Evolutionary conservation across 1,284 basidiomycete species (phyloP).

Genomic region (Austroboletus novae-zelandiae): DNA sequence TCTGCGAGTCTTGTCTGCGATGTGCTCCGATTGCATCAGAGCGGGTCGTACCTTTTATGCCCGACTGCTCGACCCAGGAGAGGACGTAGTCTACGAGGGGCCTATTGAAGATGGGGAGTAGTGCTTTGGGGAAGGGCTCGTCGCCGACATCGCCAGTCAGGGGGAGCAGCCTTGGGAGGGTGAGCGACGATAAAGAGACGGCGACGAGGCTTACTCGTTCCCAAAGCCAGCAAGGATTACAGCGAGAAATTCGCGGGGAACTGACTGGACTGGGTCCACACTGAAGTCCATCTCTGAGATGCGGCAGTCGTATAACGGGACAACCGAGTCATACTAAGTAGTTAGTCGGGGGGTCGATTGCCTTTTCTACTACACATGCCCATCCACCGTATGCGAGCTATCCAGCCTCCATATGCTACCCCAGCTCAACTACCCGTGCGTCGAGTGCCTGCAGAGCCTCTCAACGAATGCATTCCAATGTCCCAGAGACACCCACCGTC

Average conservation of each 20-base stretch:
- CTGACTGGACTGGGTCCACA: slow-evolving; percentile 47
- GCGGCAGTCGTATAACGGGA: neutral
- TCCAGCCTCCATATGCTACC: neutral
- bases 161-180: slow-evolving; percentile 57
- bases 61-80: slow-evolving; percentile 84
- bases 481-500: slow-evolving; percentile 16
- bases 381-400: neutral
- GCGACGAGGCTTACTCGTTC: slow-evolving; percentile 59
- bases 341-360: slow-evolving; percentile 7
- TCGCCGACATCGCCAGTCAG: slow-evolving; percentile 73
- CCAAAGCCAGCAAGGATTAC: slow-evolving; percentile 86
- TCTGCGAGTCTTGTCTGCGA: slow-evolving; percentile 46
- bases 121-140: slow-evolving; percentile 77
- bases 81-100: slow-evolving; percentile 86
- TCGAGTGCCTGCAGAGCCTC: neutral
- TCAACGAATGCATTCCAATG: neutral
- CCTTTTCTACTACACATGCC: slow-evolving; percentile 19
- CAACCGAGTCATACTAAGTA: slow-evolving; percentile 5
- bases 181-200: slow-evolving; percentile 4
- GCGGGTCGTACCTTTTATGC: slow-evolving; percentile 68
- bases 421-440: neutral
- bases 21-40: slow-evolving; percentile 3
- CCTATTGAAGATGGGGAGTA: slow-evolving; percentile 84
- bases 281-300: slow-evolving; percentile 56
- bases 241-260: slow-evolving; percentile 74